Base-by-base conservation (phyloP, 306 rosid genomes). In the Glycyrrhiza uralensis region DNA sequence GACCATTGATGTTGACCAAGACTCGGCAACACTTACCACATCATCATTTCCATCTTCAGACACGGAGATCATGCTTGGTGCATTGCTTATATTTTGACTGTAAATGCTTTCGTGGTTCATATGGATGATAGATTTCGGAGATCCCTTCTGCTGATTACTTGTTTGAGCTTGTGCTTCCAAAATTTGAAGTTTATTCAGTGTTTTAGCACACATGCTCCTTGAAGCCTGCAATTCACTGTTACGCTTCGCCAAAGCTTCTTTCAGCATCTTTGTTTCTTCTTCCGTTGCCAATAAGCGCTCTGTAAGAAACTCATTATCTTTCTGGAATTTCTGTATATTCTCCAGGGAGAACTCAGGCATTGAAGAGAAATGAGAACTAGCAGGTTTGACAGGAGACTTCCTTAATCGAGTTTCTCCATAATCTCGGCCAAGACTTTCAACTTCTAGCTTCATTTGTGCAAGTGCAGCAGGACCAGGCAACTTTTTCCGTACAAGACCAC, bases 381-480 rank as follows among this genome's bases (percentile, higher is more conserved):
- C 72, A 75, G 93, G 85, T 84, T 84, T 92, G 42, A 83, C 86
- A 36, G 96, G 93, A 49, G 99, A 92, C 85, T 83, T 88, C 87
- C 87, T 85, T 10, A 87, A 69, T 69, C 97, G 83, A 73, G 80
- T 72, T 13, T 95, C 99, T 32, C 96, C 97, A 63, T 85, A 88
- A 69, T 94, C 99, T 56, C 93, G 81, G 67, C 99, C 99, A 69
- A 95, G 91, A 86, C 57, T 95, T 71, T 95, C 97, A 76, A 95
- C 99, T 83, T 95, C 99, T 32, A 89, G 80, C 90, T 92, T 95
- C 99, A 95, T 95, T 74, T 95, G 99, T 7, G 99, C 99, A 55
- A 95, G 90, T 26, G 99, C 99, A 71, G 99, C 99, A 57, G 99
- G 97, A 81, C 99, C 99, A 29, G 99, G 99, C 74, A 95, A 67